Evolutionary conservation across 2,329 filamentous ascomycete genomes (phyloP).

Genomic region (Monosporascus sp.): DNA sequence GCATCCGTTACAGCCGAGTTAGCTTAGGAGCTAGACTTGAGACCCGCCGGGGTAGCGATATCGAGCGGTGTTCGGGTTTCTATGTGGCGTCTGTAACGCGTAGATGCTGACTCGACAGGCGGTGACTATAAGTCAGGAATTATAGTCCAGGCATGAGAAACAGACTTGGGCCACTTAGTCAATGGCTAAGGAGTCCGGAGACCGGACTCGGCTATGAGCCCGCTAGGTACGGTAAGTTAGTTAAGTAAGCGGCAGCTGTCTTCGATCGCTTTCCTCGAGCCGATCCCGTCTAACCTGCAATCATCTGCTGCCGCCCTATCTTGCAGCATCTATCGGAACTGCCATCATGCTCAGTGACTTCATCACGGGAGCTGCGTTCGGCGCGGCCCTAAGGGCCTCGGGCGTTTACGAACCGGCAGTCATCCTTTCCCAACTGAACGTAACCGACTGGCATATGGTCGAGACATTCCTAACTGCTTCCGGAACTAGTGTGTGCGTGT

Average conservation of each 20-base stretch:
- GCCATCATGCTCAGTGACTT: slow-evolving; percentile 17
- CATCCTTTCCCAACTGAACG: slow-evolving; percentile 56
- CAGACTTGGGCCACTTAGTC: background rate
- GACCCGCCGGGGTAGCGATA: too few species aligned
- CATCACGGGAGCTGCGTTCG: slow-evolving; percentile 54
- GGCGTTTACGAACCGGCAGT: slow-evolving; percentile 57
- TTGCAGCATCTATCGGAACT: background rate
- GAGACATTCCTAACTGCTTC: slow-evolving; percentile 60
- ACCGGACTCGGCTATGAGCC: background rate
- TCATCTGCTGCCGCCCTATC: too few species aligned
- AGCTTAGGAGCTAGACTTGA: too few species aligned
- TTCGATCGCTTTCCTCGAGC: too few species aligned
- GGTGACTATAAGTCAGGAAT: background rate
- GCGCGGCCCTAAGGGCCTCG: slow-evolving; percentile 54
- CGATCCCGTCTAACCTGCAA: too few species aligned
- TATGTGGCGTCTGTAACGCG: too few species aligned
- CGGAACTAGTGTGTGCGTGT: slow-evolving; percentile 54
- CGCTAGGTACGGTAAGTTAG: too few species aligned
- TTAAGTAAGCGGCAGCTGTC: too few species aligned
- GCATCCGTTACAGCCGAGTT: too few species aligned
- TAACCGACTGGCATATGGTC: slow-evolving; percentile 62
- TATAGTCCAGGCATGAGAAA: background rate
- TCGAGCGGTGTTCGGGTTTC: too few species aligned
- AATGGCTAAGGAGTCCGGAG: background rate
- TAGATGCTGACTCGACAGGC: background rate